Percentiles rank a stretch among this genome's conserved stretches.
Conservation (phyloP, 768 basidiomycete species). For the Psilocybe sp. region DNA sequence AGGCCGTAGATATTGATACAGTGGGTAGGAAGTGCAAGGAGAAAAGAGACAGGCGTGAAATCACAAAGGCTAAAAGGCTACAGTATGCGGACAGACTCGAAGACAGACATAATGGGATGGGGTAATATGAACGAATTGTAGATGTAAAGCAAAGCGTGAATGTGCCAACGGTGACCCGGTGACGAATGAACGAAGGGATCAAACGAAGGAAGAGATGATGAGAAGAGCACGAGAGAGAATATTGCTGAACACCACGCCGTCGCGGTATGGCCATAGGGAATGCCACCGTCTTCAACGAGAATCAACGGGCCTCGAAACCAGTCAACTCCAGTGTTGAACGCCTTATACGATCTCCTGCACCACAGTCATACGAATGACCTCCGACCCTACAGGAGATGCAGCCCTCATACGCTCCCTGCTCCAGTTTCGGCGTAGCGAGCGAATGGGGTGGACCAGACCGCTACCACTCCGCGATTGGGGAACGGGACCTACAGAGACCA, state of each 20-base stretch:
- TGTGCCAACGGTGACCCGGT: background rate
- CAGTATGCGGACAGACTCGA: background rate
- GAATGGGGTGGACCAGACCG: constrained; percentile 19
- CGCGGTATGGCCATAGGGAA: too few species aligned
- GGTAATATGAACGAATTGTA: too few species aligned
- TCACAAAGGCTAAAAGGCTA: constrained; percentile 3
- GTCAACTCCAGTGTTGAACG: too few species aligned
- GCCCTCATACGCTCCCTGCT: constrained; percentile 22
- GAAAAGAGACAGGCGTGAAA: background rate
- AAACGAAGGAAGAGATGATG: constrained; percentile 3
- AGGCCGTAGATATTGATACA: background rate
- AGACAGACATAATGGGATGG: too few species aligned
- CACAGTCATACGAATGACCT: constrained; percentile 43
- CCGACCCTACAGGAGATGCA: constrained; percentile 13
- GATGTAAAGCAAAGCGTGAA: constrained; percentile 21
- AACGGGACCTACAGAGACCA: background rate
- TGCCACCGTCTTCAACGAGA: too few species aligned
- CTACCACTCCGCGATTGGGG: constrained; percentile 11
- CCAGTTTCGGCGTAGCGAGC: constrained; percentile 23
- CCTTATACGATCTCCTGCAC: constrained; percentile 36
- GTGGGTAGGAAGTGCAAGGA: constrained; percentile 1
- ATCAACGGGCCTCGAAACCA: too few species aligned
- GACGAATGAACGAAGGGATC: constrained; percentile 6
- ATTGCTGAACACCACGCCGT: too few species aligned
- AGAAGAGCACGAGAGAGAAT: background rate